phyloP scores from a whole-genome alignment of 176 grass and related monocot genomes.

The Oryza australiensis region DNA sequence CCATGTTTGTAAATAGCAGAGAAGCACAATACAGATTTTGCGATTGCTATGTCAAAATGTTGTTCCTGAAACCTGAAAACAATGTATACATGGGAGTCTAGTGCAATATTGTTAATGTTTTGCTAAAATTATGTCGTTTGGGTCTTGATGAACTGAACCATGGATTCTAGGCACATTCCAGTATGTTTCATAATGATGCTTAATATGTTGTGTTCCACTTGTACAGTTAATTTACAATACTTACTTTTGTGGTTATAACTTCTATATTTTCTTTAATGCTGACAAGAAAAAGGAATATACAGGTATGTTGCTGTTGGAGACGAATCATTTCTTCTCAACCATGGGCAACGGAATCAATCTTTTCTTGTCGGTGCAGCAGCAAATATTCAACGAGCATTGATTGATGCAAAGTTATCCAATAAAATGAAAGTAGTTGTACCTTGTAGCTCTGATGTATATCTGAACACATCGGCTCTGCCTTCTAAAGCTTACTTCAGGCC shows the following conservation, averaged over 20 bases:
- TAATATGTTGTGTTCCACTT: not conserved
- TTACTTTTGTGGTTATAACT: not conserved
- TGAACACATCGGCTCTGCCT: conserved; percentile 62
- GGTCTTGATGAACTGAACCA: not conserved
- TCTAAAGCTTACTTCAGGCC: conserved; percentile 79
- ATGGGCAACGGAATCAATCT: conserved; percentile 61
- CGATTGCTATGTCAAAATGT: not conserved
- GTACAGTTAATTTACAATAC: not conserved
- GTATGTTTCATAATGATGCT: not conserved
- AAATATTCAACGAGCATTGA: conserved; percentile 76
- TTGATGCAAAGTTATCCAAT: conserved; percentile 60
- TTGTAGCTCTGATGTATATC: conserved; percentile 69
- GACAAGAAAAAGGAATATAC: conserved; percentile 35
- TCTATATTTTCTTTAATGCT: not conserved
- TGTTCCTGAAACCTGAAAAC: not conserved
- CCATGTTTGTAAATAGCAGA: not conserved
- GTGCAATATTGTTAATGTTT: not conserved
- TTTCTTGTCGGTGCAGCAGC: conserved; percentile 68
- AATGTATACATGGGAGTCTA: not conserved
- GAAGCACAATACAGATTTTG: not conserved
- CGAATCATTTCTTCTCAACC: conserved; percentile 74
- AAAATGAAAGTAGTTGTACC: conserved; percentile 84
- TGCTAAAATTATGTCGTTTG: not conserved
- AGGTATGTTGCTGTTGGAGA: conserved; percentile 86
- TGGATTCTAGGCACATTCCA: not conserved